Conservation (phyloP, 2,329 filamentous ascomycete species). For the Colletotrichum tamarilloi region DNA sequence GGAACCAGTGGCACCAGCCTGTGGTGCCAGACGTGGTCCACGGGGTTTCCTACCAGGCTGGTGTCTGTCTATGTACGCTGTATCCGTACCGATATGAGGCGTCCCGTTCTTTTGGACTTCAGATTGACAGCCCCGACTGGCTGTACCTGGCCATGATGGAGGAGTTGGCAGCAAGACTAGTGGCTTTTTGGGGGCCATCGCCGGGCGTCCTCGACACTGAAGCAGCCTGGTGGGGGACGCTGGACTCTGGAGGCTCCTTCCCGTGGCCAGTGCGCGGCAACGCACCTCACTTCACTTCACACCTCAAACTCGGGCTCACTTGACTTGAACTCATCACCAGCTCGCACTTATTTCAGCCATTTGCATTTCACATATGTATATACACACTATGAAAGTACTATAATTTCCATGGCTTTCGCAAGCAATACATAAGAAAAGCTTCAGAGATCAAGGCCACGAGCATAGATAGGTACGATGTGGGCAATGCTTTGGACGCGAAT, state of each 20-base stretch:
- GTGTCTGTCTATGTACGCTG: no score
- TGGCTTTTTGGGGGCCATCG: conserved; percentile 32
- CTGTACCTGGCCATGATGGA: not conserved
- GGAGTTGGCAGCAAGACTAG: conserved; percentile 10
- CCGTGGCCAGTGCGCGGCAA: conserved; percentile 14
- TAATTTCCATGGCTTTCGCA: no score
- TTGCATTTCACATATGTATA: not conserved
- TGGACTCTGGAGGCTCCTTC: conserved; percentile 9
- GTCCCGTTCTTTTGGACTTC: not conserved
- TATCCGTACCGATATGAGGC: not conserved
- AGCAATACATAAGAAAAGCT: not conserved
- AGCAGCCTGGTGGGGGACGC: conserved; percentile 27
- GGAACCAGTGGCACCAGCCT: not conserved
- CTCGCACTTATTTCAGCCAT: not conserved
- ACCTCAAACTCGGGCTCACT: not conserved
- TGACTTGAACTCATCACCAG: not conserved
- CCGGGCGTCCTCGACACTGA: conserved; percentile 28
- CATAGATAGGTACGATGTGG: conserved; percentile 1
- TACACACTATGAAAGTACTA: no score
- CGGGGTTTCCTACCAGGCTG: no score
- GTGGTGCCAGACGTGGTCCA: no score
- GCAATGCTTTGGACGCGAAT: conserved; percentile 6
- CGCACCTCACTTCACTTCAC: not conserved
- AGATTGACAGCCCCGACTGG: not conserved
- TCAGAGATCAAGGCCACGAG: not conserved